A percentile compares a stretch with the other conserved stretches of the same genome.
Evolutionary conservation across 306 rosid genomes (phyloP).

Genomic region (Quercus parvula): DNA sequence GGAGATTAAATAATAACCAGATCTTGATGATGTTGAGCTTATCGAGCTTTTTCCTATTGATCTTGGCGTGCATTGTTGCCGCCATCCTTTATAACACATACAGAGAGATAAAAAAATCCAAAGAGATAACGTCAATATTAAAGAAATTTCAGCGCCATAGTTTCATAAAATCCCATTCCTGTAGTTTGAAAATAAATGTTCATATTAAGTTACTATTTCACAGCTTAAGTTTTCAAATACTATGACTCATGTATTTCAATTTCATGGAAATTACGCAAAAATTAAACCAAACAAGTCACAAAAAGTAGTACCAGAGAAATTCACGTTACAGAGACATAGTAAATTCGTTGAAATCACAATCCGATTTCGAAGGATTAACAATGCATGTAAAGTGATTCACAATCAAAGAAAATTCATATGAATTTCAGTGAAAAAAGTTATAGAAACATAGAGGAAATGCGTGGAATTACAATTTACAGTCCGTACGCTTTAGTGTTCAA

Average conservation of each 20-base stretch:
- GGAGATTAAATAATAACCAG: slow-evolving; percentile 37
- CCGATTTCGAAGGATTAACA: not conserved
- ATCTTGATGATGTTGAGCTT: slow-evolving; percentile 68
- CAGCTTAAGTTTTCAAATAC: not conserved
- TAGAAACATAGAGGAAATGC: no score
- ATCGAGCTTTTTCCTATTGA: slow-evolving; percentile 65
- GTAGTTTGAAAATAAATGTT: not conserved
- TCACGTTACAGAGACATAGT: not conserved
- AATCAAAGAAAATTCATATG: not conserved
- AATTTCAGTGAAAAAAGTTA: not conserved
- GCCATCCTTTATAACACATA: slow-evolving; percentile 39
- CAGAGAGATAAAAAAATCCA: no score
- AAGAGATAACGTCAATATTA: not conserved
- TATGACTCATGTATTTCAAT: no score
- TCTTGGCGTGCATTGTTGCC: slow-evolving; percentile 57
- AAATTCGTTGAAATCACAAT: not conserved
- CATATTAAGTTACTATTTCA: not conserved
- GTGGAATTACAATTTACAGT: no score
- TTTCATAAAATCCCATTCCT: not conserved
- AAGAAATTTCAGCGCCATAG: not conserved
- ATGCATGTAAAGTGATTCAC: no score
- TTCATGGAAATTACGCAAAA: no score
- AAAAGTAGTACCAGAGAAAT: not conserved
- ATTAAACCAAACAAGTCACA: not conserved
- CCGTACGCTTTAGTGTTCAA: not conserved